Percentiles rank a stretch among this genome's conserved stretches.
Conservation (phyloP, 441 rosid genomes). For the Gossypium trilobum region DNA sequence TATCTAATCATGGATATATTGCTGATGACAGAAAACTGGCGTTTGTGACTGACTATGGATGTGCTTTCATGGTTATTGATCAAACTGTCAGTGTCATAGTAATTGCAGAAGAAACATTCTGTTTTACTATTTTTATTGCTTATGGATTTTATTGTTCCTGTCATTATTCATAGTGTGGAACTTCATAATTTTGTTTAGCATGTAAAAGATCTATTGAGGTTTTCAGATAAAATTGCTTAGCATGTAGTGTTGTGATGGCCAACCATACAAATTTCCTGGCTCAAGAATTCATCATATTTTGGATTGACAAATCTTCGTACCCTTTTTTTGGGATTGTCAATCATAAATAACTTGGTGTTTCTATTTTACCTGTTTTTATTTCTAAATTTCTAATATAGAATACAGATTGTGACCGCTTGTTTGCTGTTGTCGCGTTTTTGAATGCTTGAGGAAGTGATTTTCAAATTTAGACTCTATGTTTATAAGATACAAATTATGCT, state of each 20-base stretch:
- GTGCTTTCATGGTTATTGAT: neutral
- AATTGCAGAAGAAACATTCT: neutral
- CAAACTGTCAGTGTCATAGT: neutral
- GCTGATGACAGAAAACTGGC: neutral
- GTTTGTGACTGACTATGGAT: neutral
- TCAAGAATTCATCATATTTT: neutral
- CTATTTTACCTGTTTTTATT: neutral
- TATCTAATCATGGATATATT: neutral
- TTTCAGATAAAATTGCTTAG: neutral
- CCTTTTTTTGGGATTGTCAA: neutral
- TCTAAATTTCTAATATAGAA: neutral
- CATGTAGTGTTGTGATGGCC: neutral
- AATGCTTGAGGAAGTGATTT: neutral
- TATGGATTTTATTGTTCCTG: neutral
- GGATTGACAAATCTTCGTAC: constrained; percentile 1
- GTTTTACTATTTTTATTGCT: neutral
- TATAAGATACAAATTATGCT: neutral
- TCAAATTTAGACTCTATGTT: neutral
- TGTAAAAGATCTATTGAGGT: neutral
- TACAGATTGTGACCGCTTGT: neutral
- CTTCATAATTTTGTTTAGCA: neutral
- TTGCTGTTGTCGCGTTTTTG: neutral
- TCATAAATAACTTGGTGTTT: neutral
- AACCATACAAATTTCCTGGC: neutral
- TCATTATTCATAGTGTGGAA: neutral